Percentiles rank a stretch among this genome's conserved stretches.
Evolutionary conservation across 1,139 yeast genomes (phyloP).

Genomic region (Taphrina deformans): DNA sequence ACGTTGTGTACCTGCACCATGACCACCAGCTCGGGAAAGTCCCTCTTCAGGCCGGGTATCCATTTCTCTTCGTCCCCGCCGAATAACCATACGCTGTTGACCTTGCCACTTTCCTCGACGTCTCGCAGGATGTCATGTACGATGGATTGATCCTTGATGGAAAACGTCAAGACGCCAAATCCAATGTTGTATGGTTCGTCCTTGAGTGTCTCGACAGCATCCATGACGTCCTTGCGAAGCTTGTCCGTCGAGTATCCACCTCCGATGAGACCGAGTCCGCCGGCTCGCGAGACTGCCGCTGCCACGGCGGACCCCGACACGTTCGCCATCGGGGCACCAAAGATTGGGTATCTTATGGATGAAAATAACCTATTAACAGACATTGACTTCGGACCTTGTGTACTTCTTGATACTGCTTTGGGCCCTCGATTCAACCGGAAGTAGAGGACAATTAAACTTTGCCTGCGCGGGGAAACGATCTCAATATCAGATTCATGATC

Average conservation of each 20-base stretch:
- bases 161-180: slow-evolving; percentile 30
- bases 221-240: slow-evolving; percentile 42
- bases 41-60: slow-evolving; percentile 44
- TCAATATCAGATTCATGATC: background rate
- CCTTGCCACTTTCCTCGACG: slow-evolving; percentile 38
- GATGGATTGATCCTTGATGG: slow-evolving; percentile 19
- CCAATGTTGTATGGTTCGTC: slow-evolving; percentile 28
- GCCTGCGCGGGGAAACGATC: background rate
- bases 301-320: slow-evolving; percentile 45
- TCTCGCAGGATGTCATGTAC: slow-evolving; percentile 7
- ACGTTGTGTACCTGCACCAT: slow-evolving; percentile 52
- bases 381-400: slow-evolving; percentile 12
- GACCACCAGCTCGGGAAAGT: slow-evolving; percentile 44
- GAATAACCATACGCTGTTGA: slow-evolving; percentile 35
- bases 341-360: slow-evolving; percentile 28
- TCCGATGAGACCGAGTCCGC: slow-evolving; percentile 54
- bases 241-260: slow-evolving; percentile 47
- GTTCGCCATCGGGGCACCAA: slow-evolving; percentile 38
- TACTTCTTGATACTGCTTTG: too few species aligned
- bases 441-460: too few species aligned
- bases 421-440: too few species aligned
- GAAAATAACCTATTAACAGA: slow-evolving; percentile 26
- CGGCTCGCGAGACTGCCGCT: slow-evolving; percentile 48
- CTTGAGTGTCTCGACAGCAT: slow-evolving; percentile 33
- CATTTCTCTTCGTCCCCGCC: slow-evolving; percentile 46